Conservation (phyloP, 164 flowering plant species). For the Platanus orientalis region DNA sequence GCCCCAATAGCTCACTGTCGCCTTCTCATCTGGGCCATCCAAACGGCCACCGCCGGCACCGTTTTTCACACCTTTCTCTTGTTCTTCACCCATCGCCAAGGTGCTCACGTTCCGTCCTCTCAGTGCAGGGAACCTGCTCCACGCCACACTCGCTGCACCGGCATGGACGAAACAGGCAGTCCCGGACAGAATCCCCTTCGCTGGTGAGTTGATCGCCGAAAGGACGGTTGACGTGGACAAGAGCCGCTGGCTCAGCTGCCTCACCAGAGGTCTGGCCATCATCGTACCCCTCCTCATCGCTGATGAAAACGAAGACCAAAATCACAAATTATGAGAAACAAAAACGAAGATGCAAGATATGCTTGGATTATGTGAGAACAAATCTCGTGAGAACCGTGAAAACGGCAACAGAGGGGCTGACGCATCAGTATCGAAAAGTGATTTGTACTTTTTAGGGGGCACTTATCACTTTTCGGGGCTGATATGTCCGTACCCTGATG, state of each 20-base stretch:
- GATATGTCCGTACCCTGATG: too few species aligned
- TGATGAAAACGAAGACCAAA: too few species aligned
- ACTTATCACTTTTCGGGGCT: too few species aligned
- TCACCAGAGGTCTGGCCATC: conserved; percentile 11
- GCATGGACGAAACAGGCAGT: conserved; percentile 2
- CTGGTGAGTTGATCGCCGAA: neutral
- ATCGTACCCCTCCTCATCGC: conserved; percentile 11
- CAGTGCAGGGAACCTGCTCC: conserved; percentile 14
- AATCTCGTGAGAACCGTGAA: too few species aligned
- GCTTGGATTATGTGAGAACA: too few species aligned
- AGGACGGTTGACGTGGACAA: conserved; percentile 12
- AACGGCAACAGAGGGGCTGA: too few species aligned
- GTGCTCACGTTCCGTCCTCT: conserved; percentile 28
- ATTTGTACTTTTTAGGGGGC: too few species aligned
- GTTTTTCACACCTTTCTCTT: conserved; percentile 16
- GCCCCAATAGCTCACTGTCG: conserved; percentile 58
- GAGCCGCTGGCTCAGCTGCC: conserved; percentile 17
- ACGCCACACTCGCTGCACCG: conserved; percentile 7
- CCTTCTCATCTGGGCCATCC: conserved; percentile 22
- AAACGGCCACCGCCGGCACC: neutral
- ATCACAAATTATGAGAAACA: too few species aligned
- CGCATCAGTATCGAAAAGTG: too few species aligned
- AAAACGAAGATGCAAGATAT: too few species aligned
- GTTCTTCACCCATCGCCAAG: conserved; percentile 23
- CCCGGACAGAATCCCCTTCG: neutral